Base-by-base conservation (phyloP, 495 filamentous ascomycete genomes). In the Aspergillus hancockii region DNA sequence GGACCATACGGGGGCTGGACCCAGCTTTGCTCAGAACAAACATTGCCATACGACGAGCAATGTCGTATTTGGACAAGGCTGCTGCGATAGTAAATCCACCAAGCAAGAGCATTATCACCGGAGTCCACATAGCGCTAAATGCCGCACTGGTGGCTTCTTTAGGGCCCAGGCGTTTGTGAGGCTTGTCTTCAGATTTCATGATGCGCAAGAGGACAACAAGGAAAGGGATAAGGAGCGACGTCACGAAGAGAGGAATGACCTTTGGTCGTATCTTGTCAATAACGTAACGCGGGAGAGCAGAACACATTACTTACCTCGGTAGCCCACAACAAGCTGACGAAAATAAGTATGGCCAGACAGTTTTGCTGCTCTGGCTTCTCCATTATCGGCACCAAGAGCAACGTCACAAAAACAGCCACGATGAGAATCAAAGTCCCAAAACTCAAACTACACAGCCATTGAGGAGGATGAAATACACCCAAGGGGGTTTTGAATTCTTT, bases 11-110 rank as follows among this genome's bases (percentile, higher is more conserved):
- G 6, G 95, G 93, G 65, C 85, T 86, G 10, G 94, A 96, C 10
- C 94, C 94, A 34, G 94, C 94, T 75, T 96, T 97, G 79, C 90
- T 93, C 36, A 99, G 83, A n/a, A 98, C 91, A 66, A 97, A 90
- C 12, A 93, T 96, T 8, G 94, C 95, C 80, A 98, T 92, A 66
- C 93, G 86, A 69, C 97, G 96, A 49, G 96, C 94, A 67, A 99
- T 98, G 64, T 92, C 91, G 70, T 96, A 96, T 71, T 99, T 99
- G 43, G 92, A 96, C 57, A 99, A 75, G 0, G 95, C 94, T 0
- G 94, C 94, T 10, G 94, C 94, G 62, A 99, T 87, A 13, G 95
- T 93, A 66, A 99, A 99, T 9, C 94, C 94, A 62, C 94, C 94
- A 19, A 99, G 86, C 21, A 99, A 83, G 13, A 99, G 83, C 95